Conservation (phyloP, 225 moss, liverwort and hornwort genomes). For the Thuidium tamariscinum region DNA sequence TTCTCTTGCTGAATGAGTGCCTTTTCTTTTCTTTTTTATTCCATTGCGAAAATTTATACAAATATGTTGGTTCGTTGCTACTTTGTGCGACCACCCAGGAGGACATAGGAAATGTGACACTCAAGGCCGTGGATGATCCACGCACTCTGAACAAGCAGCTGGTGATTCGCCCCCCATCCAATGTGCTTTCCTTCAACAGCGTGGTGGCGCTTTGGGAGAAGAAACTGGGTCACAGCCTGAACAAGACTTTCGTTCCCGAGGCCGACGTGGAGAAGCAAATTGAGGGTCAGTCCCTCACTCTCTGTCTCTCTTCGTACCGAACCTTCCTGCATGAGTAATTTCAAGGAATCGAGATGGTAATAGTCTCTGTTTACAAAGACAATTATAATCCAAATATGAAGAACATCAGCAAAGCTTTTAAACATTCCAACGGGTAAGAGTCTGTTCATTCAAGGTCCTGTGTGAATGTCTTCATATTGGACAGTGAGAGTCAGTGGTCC, state of each 20-base stretch:
- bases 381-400: not conserved
- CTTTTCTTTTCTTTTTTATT: not conserved
- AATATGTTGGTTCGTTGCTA: not conserved
- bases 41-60: not conserved
- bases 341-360: not conserved
- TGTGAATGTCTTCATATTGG: no score
- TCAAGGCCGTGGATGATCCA: slow-evolving; percentile 1
- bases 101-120: not conserved
- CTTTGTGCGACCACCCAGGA: not conserved
- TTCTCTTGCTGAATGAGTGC: no score
- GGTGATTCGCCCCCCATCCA: not conserved
- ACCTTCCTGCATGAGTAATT: not conserved
- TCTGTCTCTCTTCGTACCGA: not conserved
- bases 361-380: not conserved
- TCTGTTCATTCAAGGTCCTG: not conserved
- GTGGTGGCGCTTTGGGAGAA: slow-evolving; percentile 10
- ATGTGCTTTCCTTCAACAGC: not conserved
- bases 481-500: not conserved
- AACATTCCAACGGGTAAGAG: not conserved
- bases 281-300: not conserved
- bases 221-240: slow-evolving; percentile 1
- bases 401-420: not conserved
- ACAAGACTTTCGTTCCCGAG: not conserved
- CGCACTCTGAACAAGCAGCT: slow-evolving; percentile 4
- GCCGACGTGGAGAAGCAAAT: not conserved